Base-by-base conservation (phyloP, 176 grass and related monocot genomes). In the Tuctoria greenei region DNA sequence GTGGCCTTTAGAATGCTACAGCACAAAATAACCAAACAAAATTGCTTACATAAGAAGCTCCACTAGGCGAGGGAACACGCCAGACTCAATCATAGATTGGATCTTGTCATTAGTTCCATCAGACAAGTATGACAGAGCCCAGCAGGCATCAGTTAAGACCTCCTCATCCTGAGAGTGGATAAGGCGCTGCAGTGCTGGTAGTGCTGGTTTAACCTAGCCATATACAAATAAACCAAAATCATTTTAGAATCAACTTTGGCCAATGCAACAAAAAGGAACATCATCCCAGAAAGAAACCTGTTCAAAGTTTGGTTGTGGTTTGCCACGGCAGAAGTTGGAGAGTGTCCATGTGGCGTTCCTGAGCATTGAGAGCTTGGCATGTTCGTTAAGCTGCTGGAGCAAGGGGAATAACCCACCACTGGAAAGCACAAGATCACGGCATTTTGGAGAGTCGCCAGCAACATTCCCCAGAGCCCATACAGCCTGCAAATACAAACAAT, bases 51-150 rank as follows among this genome's bases (percentile, higher is more conserved):
- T 81, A 31, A 97, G 77, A 82, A 97, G 94, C 50, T 97, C 94
- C 58, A 97, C 86, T 80, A 97, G 94, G 67, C 91, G 71, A 55
- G 88, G 94, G 52, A 90, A 93, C 24, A 97, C 94, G 11, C 88
- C 94, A 54, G 94, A 85, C 36, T 93, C 94, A 77, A 97, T 87
- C 45, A 97, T 91, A 78, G 88, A 65, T 73, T 97, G 94, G 62
- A 97, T 97, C 81, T 97, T 97, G 83, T 97, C 94, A 46, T 97
- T 97, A 58, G 90, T 97, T 57, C 94, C 94, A 64, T 97, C 94
- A 52, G 94, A 97, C 7, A 97, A 44, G 85, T 97, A 97, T 18
- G 94, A 97, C 6, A 97, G 86, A 34, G 94, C 91, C 93, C 93
- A 97, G 52, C 93, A 97, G 27, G 93, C 93, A 86, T 97, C 93